Evolutionary conservation across 1,139 yeast genomes (phyloP), one percentile per base, ranked within the genome.

Genomic region (Yamadazyma oceani): DNA sequence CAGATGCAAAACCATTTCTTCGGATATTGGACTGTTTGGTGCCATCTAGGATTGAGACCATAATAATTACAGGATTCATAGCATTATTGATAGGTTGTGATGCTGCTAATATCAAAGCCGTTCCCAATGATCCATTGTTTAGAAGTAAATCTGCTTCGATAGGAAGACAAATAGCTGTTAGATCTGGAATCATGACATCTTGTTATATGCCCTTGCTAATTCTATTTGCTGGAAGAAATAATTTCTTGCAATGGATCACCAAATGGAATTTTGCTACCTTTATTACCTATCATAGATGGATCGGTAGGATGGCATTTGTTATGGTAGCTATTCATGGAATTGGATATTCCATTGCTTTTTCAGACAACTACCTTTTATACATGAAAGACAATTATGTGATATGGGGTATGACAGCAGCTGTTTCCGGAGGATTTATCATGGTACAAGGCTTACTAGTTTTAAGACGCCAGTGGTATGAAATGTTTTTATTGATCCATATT

Each of bases 191-290:
- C 26, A 45, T 59, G n/a, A 59, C 58, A 1, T 53, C 64, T 6
- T 50, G 55, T 19, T 44, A 55, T 24, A 54, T 62, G 41, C 74
- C 75, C 7, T 50, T 68, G 37, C 46, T 64, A 16, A 55, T 67
- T 29, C 48, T 69, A 23, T 67, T 69, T 51, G 74, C 71, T n/a
- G 75, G 75, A 3, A 54, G 75, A 35, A 69, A 69, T 46, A 69
- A 69, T 48, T 61, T 69, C 39, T 54, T 68, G 40, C 69, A 60
- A 42, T 68, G 72, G 70, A 25, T 64, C n/a, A 64, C 73, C 2
- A 59, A 69, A 12, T 61, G 68, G 64, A 53, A 60, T 37, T 69
- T 53, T 46, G 55, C 66, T 26, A 59, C 69, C 11, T 67, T 61
- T 49, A 51, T 66, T 31, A 44, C 61, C 7, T 66, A 53, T 42